Evolutionary conservation across 2,329 filamentous ascomycete genomes (phyloP), one percentile per base, ranked within the genome.

Genomic region (Xylariales sp.): DNA sequence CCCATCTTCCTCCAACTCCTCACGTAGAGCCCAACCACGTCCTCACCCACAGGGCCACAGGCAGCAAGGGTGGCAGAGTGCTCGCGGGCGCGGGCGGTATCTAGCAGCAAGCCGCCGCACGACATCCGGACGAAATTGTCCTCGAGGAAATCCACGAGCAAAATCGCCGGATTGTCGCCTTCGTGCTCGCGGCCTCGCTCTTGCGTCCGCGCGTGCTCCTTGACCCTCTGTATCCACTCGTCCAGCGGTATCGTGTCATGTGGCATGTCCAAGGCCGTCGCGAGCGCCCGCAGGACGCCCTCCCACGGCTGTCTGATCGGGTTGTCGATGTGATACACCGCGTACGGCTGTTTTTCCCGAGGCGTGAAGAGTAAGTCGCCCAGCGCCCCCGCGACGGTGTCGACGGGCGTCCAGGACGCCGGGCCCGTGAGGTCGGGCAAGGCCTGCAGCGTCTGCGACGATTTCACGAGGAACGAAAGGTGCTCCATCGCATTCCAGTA

Each of bases 401-500:
- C 64, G 6, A 70, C 70, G 9, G 70, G 68, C 5, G 64, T 66
- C 70, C 68, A 72, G 16, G 36, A 63, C 10, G 64, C 60, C 41
- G 69, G 62, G 7, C 73, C 73, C 7, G 64, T 5, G 14, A 74
- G 58, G 2, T 52, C 49, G 9, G 73, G 73, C 5, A 72, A 66
- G 10, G 68, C 69, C 2, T 60, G 53, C 1, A 74, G 45, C 1
- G 77, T 80, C 65, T 84, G 81, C 0, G 80, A 79, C 0, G 80
- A 81, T 70, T 83, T 83, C 32, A 83, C 69, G 16, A 85, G 59
- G 54, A 82, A 81, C 0, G 77, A 72, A 12, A 85, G 74, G 67
- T 85, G 83, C 67, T 85, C 84, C 39, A 75, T 75, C 0, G 78
- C 72, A 61, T 85, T 85, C 83, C 83, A 85, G 66, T 78, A 80